These are phyloP conservation scores for Chaetomium fimeti DNA, from an alignment of 495 filamentous ascomycete species.

Conservation along the genomic window DNA sequence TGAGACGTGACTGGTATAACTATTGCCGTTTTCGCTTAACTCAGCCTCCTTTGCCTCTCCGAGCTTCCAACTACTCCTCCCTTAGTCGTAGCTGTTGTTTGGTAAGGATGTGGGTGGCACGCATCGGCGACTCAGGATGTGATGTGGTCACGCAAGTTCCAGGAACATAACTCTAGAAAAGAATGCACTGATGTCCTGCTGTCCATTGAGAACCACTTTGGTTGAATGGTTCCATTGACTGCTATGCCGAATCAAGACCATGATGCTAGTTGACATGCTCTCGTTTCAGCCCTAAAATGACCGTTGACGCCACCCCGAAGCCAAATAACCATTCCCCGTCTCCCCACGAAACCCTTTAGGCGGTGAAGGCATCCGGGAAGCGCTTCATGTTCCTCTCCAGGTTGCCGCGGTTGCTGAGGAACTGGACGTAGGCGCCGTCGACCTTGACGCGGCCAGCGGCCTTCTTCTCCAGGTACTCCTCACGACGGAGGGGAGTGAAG, in stretches of 20 bases:
- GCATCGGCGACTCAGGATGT: not conserved
- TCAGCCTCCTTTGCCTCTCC: not conserved
- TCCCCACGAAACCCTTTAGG: constrained; percentile 35
- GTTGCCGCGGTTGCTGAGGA: constrained; percentile 85
- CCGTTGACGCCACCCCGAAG: constrained; percentile 37
- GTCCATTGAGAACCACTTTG: constrained; percentile 20
- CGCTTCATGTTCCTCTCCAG: constrained; percentile 82
- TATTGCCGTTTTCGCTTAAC: not conserved
- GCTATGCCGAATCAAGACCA: constrained; percentile 29
- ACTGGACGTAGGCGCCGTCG: constrained; percentile 99
- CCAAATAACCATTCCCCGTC: constrained; percentile 40
- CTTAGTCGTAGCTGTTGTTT: not conserved
- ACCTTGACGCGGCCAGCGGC: constrained; percentile 83
- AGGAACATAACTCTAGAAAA: not conserved
- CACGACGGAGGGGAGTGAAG: constrained; percentile 95
- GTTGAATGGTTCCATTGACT: constrained; percentile 38
- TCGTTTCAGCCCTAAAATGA: constrained; percentile 38
- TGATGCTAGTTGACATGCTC: constrained; percentile 35
- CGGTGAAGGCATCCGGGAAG: constrained; percentile 87
- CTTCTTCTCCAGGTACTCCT: constrained; percentile 93
- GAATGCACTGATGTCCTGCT: constrained; percentile 15
- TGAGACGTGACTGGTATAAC: not conserved
- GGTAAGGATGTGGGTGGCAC: no score
- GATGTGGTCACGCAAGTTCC: not conserved
- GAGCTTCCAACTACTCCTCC: no score